phyloP scores from a whole-genome alignment of 2,329 filamentous ascomycete genomes.

The Penicillium sp. region DNA sequence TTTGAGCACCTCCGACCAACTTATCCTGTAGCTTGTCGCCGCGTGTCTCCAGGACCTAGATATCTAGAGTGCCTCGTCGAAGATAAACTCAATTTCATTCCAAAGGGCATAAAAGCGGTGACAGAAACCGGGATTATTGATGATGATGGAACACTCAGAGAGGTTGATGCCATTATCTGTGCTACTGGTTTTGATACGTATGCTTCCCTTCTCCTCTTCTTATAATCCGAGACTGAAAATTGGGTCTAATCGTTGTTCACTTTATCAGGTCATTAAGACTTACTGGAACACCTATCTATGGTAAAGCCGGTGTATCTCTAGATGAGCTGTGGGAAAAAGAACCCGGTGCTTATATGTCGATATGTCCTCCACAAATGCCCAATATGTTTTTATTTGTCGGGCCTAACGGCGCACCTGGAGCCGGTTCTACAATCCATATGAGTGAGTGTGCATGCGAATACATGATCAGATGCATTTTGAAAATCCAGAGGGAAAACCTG shows the following conservation, averaged over 20 bases:
- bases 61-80: slow-evolving; percentile 59
- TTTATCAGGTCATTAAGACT: no score
- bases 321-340: slow-evolving; percentile 42
- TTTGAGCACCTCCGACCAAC: slow-evolving; percentile 6
- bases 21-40: slow-evolving; percentile 10
- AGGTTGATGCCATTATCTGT: slow-evolving; percentile 14
- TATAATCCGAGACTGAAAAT: background rate
- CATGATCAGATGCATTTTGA: background rate
- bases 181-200: no score
- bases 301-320: slow-evolving; percentile 35
- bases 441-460: background rate
- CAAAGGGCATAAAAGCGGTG: slow-evolving; percentile 48
- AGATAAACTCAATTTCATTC: slow-evolving; percentile 58
- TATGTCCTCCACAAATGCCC: slow-evolving; percentile 27
- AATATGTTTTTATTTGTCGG: background rate
- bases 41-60: slow-evolving; percentile 35
- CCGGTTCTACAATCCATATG: background rate
- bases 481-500: no score
- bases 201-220: no score
- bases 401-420: background rate
- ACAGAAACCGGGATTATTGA: slow-evolving; percentile 30
- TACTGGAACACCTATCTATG: slow-evolving; percentile 40
- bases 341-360: slow-evolving; percentile 42
- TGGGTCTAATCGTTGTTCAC: slow-evolving; percentile 27
- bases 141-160: slow-evolving; percentile 15